Evolutionary conservation across 169 alveolate genomes (phyloP), one percentile per base, ranked within the genome.

Genomic region (Cryptosporidium meleagridis): DNA sequence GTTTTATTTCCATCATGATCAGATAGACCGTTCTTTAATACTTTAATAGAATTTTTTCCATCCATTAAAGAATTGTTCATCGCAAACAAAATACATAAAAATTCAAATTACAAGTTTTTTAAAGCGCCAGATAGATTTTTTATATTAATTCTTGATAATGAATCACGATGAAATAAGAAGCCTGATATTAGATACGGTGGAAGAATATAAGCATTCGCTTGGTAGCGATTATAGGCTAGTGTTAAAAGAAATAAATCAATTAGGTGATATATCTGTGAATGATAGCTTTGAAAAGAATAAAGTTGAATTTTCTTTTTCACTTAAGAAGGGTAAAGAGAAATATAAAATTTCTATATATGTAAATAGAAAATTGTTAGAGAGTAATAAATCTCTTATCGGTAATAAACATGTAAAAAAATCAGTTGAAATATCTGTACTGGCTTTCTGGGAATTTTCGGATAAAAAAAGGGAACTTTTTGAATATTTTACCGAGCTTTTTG

Each of bases 211-310:
- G 39, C 70, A 26, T 73, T 29, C 59, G 6, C 55, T 73, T 23
- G 86, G 86, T 8, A 41, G 86, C 21, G 86, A 73, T 16, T 73
- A 37, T 37, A 73, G 33, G 86, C 45, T 26, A 18, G 52, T 73
- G 5, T 53, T 52, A 33, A 52, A 37, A 14, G 86, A 73, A 73
- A 53, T 73, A 29, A 59, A 33, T 23, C 18, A 31, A 18, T 35
- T 73, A 9, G 18, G 26, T 33, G 59, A 59, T 14, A 73, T 73
- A 18, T 14, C 26, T 23, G 52, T 52, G 44, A 26, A 1, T n/a
- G 31, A 26, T 35, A 12, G 23, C 3, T 9, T 59, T 9, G 55
- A 73, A 16, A 73, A 73, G 4, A 59, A 59, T 14, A 59, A 35
- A 10, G 71, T 31, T n/a, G 44, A 58, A 33, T 59, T 10, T 18